Percentiles rank a stretch among this genome's conserved stretches.
phyloP scores from a whole-genome alignment of 441 rosid genomes.

The Gossypium laxum region DNA sequence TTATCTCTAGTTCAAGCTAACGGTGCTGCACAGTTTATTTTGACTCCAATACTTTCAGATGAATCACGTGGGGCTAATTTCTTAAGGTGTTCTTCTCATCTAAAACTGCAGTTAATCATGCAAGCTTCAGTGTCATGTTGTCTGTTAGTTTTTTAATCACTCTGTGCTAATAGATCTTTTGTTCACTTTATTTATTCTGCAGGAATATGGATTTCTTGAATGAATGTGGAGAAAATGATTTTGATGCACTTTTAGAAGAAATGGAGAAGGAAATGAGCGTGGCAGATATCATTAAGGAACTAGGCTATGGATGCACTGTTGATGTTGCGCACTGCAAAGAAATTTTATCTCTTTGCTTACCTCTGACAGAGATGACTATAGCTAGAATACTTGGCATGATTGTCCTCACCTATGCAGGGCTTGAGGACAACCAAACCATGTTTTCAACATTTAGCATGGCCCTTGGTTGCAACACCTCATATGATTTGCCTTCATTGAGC shows the following conservation, averaged over 20 bases:
- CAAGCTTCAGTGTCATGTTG: neutral
- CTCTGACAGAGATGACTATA: constrained; percentile 59
- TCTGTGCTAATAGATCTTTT: constrained; percentile 6
- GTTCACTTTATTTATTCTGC: constrained; percentile 9
- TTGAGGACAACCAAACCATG: constrained; percentile 54
- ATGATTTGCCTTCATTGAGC: constrained; percentile 45
- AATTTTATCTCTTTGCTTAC: constrained; percentile 60
- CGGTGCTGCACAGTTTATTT: constrained; percentile 44
- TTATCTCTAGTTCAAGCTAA: constrained; percentile 51
- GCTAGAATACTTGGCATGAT: constrained; percentile 61
- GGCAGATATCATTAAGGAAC: constrained; percentile 73
- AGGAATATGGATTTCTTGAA: constrained; percentile 43
- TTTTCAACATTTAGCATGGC: constrained; percentile 67
- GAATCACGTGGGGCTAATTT: constrained; percentile 42
- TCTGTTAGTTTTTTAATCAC: neutral
- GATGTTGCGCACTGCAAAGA: constrained; percentile 65
- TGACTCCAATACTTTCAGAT: constrained; percentile 56
- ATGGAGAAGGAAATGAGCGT: constrained; percentile 69
- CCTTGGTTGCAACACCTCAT: constrained; percentile 45
- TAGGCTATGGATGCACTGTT: constrained; percentile 83
- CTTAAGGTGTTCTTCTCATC: constrained; percentile 40
- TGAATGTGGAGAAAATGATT: constrained; percentile 51
- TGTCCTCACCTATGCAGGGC: constrained; percentile 43
- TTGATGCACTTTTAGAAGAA: constrained; percentile 72
- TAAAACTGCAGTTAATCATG: neutral